phyloP scores from a whole-genome alignment of 805 yeast species.

The Jamesozyma jinghongensis region DNA sequence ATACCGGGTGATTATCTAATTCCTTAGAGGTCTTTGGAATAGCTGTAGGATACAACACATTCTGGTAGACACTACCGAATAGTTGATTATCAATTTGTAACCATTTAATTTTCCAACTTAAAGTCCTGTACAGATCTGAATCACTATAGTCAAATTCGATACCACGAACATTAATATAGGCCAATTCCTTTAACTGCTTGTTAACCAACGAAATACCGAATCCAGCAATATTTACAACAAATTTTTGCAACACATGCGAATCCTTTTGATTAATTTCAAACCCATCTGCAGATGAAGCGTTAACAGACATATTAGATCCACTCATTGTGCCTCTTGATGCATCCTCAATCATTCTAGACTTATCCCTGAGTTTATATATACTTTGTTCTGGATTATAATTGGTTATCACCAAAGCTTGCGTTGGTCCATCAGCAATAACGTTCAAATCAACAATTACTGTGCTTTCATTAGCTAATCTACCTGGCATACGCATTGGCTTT shows the following conservation, averaged over 20 bases:
- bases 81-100: conserved; percentile 88
- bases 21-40: conserved; percentile 78
- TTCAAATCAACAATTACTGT: conserved; percentile 67
- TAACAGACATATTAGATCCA: conserved; percentile 18
- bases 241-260: conserved; percentile 27
- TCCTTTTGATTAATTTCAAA: conserved; percentile 43
- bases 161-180: conserved; percentile 77
- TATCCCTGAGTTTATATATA: conserved; percentile 46
- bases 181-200: conserved; percentile 59
- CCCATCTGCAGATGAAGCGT: conserved; percentile 32
- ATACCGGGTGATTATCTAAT: conserved; percentile 80
- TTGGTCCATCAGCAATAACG: conserved; percentile 94
- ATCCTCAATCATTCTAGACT: neutral
- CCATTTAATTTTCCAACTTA: conserved; percentile 83
- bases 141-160: conserved; percentile 72
- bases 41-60: conserved; percentile 79
- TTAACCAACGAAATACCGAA: conserved; percentile 81
- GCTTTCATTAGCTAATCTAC: conserved; percentile 30
- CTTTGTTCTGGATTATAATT: conserved; percentile 73
- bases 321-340: conserved; percentile 15
- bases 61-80: conserved; percentile 82
- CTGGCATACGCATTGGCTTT: conserved; percentile 73
- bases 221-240: conserved; percentile 68
- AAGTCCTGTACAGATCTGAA: conserved; percentile 73
- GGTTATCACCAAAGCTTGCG: conserved; percentile 77